Conservation (phyloP, 768 basidiomycete species). For the Rhizopogon sp. region DNA sequence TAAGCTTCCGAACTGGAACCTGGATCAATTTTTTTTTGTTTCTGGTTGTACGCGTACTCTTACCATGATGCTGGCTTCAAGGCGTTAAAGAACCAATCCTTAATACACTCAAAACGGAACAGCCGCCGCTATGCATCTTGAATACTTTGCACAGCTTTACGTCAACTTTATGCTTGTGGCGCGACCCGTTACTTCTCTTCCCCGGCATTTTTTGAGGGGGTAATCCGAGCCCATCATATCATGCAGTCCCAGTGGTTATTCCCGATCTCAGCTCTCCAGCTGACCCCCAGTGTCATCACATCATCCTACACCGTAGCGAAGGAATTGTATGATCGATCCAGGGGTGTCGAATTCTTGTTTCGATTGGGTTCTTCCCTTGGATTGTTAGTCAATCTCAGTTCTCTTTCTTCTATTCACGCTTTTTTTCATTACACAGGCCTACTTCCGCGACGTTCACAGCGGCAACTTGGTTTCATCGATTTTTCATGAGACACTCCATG, state of each 20-base stretch:
- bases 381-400: conserved; percentile 48
- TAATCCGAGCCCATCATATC: conserved; percentile 8
- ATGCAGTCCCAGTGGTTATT: conserved; percentile 65
- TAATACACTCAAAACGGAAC: too few species aligned
- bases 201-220: conserved; percentile 1
- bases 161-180: conserved; percentile 1
- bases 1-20: background rate
- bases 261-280: conserved; percentile 48
- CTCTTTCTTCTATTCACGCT: conserved; percentile 9
- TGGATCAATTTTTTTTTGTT: background rate
- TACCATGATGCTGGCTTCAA: background rate
- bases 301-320: conserved; percentile 47
- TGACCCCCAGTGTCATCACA: conserved; percentile 51
- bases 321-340: conserved; percentile 73
- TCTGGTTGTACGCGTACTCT: background rate
- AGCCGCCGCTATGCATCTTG: background rate
- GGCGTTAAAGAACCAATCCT: too few species aligned
- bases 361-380: conserved; percentile 73
- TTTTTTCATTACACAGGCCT: conserved; percentile 42
- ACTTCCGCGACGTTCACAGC: conserved; percentile 82
- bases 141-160: conserved; percentile 6
- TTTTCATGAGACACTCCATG: conserved; percentile 85
- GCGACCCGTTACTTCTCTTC: background rate
- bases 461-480: conserved; percentile 87
- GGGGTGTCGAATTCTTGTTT: conserved; percentile 83